phyloP scores from a whole-genome alignment of 352 stramenopile species.

The Pythium sp. region DNA sequence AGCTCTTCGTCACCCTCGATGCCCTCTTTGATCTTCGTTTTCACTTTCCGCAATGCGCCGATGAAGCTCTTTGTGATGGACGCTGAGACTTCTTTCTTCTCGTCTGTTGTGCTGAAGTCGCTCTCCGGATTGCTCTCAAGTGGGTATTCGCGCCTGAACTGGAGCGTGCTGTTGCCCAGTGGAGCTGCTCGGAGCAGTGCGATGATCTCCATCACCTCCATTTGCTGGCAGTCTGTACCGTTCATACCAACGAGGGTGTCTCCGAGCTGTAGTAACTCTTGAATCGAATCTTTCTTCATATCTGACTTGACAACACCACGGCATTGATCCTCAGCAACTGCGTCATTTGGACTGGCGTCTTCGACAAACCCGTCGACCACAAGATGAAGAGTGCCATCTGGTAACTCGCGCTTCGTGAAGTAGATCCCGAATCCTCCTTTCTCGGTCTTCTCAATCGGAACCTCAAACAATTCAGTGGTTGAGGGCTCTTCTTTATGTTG shows the following conservation, averaged over 20 bases:
- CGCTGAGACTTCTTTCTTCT: background rate
- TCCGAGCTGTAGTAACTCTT: constrained; percentile 26
- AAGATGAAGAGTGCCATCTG: constrained; percentile 13
- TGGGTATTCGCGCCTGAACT: constrained; percentile 21
- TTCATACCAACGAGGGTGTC: constrained; percentile 38
- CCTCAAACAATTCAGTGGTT: constrained; percentile 12
- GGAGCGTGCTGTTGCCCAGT: constrained; percentile 31
- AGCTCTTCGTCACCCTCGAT: constrained; percentile 43
- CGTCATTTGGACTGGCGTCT: background rate
- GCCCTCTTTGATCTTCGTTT: constrained; percentile 52
- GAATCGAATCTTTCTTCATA: constrained; percentile 5
- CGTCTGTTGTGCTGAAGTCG: background rate
- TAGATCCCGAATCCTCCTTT: constrained; percentile 39
- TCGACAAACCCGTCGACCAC: constrained; percentile 42
- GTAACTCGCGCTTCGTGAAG: constrained; percentile 27
- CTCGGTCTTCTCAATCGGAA: constrained; percentile 32
- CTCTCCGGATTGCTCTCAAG: background rate
- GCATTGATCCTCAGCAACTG: background rate
- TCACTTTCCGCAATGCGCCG: constrained; percentile 53
- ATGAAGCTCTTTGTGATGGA: constrained; percentile 41
- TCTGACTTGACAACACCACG: background rate
- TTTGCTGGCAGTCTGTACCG: constrained; percentile 21
- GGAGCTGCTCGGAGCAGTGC: constrained; percentile 28
- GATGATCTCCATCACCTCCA: constrained; percentile 26
- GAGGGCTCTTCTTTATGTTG: background rate